These are phyloP conservation scores for Podaxis sp. DNA, from an alignment of 768 basidiomycete species.

Conservation along the genomic window DNA sequence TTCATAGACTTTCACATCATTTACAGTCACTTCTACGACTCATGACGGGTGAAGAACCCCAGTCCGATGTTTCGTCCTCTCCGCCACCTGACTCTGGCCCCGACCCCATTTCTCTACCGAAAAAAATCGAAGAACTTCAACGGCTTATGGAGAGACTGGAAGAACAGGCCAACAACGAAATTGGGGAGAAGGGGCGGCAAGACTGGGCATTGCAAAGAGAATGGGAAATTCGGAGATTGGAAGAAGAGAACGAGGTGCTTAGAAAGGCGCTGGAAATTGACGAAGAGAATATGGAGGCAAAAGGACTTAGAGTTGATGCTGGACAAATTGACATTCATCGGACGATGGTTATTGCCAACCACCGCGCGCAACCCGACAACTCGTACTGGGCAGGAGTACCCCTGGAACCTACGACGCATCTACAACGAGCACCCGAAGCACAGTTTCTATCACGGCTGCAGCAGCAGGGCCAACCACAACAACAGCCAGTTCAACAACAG, in stretches of 20 bases:
- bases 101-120: conserved; percentile 26
- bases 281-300: conserved; percentile 42
- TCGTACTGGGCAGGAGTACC: conserved; percentile 11
- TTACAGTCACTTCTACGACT: conserved; percentile 71
- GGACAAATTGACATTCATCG: conserved; percentile 41
- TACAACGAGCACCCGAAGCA: conserved; percentile 17
- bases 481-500: conserved; percentile 17
- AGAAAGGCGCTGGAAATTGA: conserved; percentile 76
- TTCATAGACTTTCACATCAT: conserved; percentile 67
- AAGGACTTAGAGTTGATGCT: conserved; percentile 49
- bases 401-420: conserved; percentile 15
- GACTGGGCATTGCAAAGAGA: conserved; percentile 93
- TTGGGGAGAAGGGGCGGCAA: conserved; percentile 37
- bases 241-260: conserved; percentile 78
- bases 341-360: conserved; percentile 19
- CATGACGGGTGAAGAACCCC: conserved; percentile 60
- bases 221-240: conserved; percentile 76
- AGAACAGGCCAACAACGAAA: conserved; percentile 34
- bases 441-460: conserved; percentile 9
- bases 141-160: conserved; percentile 26
- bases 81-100: conserved; percentile 16
- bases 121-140: conserved; percentile 8
- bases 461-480: conserved; percentile 25
- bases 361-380: conserved; percentile 7
- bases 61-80: conserved; percentile 22